Conservation (phyloP, 225 moss, liverwort and hornwort genomes). For the Climacium dendroides region DNA sequence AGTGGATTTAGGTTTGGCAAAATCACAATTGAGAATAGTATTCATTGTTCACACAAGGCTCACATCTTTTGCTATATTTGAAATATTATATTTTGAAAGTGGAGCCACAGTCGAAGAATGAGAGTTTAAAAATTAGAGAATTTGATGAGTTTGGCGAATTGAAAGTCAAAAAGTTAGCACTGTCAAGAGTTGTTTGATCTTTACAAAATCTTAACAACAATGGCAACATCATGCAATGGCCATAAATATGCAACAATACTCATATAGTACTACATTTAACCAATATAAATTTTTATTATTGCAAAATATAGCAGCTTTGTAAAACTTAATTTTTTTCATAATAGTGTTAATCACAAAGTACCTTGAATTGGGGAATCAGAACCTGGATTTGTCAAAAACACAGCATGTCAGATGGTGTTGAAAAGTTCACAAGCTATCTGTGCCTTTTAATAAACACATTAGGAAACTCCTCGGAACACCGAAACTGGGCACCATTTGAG, state of each 20-base stretch:
- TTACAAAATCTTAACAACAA: background rate
- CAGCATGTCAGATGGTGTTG: too few relatives aligned
- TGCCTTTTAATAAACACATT: too few relatives aligned
- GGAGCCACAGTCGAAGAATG: accelerated
- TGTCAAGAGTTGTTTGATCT: accelerated
- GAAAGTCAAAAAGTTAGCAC: accelerated
- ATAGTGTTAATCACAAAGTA: too few relatives aligned
- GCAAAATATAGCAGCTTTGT: background rate
- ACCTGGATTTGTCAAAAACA: too few relatives aligned
- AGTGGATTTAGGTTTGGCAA: background rate
- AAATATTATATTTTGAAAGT: background rate
- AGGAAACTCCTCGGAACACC: too few relatives aligned
- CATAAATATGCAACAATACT: background rate
- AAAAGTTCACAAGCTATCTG: too few relatives aligned
- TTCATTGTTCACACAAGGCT: background rate
- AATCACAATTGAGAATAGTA: background rate
- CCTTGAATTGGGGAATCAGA: too few relatives aligned
- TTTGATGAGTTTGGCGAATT: background rate
- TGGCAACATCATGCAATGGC: background rate
- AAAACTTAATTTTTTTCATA: background rate
- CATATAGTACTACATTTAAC: background rate
- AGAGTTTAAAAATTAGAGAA: background rate
- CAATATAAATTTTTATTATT: background rate
- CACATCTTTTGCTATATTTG: background rate
- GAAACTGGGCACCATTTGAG: too few relatives aligned